Evolutionary conservation across 106 monocot genomes (phyloP).

Genomic region (Platanthera guangdongensis): DNA sequence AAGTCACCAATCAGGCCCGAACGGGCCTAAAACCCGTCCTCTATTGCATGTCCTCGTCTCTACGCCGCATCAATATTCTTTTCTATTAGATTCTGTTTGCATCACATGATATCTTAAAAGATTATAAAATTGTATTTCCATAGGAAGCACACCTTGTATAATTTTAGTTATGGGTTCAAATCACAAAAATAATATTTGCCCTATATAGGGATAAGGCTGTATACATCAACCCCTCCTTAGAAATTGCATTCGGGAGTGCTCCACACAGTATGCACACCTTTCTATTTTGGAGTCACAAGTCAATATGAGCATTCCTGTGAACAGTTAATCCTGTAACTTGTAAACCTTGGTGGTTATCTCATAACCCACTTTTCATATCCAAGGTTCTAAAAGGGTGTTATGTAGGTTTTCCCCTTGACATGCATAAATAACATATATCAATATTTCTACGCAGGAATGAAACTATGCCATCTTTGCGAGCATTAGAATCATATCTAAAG

Average conservation of each 20-base stretch:
- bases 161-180: too few species aligned
- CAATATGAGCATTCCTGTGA: not conserved
- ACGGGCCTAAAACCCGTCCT: too few species aligned
- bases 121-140: too few species aligned
- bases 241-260: not conserved
- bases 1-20: too few species aligned
- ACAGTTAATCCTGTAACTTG: not conserved
- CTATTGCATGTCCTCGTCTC: too few species aligned
- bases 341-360: not conserved
- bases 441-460: constrained; percentile 31
- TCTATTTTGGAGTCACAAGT: not conserved
- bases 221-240: too few species aligned
- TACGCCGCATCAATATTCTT: too few species aligned
- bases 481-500: constrained; percentile 67
- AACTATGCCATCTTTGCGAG: constrained; percentile 49
- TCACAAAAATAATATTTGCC: too few species aligned
- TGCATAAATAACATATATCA: not conserved
- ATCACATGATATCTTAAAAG: too few species aligned
- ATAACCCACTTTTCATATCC: not conserved
- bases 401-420: not conserved
- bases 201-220: too few species aligned
- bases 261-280: not conserved
- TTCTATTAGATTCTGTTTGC: too few species aligned
- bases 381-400: not conserved
- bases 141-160: too few species aligned